These are phyloP conservation scores for Tetramitus jugosus DNA, from an alignment of 208 protist species.

Conservation along the genomic window DNA sequence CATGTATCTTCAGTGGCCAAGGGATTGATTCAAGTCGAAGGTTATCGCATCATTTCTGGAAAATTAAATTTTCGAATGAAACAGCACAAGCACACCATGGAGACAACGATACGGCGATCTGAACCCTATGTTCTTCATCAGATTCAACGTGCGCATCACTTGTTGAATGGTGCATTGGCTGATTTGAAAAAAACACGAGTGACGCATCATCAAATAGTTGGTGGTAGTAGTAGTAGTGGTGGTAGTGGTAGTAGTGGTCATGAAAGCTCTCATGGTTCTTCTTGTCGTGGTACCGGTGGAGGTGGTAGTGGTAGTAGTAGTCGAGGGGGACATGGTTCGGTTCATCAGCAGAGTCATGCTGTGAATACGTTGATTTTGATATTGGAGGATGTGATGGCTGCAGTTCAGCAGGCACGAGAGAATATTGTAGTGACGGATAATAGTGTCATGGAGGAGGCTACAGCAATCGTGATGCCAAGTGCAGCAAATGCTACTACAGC, in stretches of 20 bases:
- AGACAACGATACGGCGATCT: neutral
- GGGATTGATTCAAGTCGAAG: neutral
- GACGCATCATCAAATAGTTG: too few species aligned
- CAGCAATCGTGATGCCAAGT: too few species aligned
- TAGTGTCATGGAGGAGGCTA: too few species aligned
- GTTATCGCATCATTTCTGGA: neutral
- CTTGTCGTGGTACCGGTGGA: too few species aligned
- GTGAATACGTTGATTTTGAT: neutral
- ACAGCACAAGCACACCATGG: neutral
- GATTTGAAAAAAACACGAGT: neutral
- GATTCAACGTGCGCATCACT: neutral
- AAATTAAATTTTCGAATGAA: neutral
- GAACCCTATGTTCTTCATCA: neutral
- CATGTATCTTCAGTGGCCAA: neutral
- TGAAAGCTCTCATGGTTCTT: too few species aligned
- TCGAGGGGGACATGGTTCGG: too few species aligned
- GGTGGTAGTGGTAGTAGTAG: too few species aligned
- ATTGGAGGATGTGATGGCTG: neutral
- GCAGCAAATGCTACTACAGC: too few species aligned
- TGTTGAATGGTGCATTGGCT: neutral
- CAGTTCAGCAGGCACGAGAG: neutral
- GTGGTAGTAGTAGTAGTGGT: too few species aligned
- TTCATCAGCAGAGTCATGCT: too few species aligned
- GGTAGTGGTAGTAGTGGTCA: too few species aligned
- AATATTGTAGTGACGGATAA: too few species aligned